These are phyloP conservation scores for Neurospora sp. DNA, from an alignment of 495 filamentous ascomycete species.

Conservation along the genomic window DNA sequence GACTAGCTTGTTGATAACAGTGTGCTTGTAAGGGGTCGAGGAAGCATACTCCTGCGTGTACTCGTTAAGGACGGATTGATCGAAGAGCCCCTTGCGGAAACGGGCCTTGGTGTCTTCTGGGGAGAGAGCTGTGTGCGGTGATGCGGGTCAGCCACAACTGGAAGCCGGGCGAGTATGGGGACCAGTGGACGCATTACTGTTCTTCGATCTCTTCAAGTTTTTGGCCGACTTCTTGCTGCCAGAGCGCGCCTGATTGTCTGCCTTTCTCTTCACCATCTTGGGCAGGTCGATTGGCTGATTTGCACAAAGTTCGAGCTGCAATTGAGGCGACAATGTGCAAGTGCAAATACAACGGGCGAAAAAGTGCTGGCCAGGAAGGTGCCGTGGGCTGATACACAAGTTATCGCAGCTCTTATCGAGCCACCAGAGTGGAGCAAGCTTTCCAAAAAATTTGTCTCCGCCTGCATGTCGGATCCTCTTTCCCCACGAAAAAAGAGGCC, in stretches of 20 bases:
- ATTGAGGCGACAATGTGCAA: neutral
- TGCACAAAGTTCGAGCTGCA: neutral
- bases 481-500: neutral
- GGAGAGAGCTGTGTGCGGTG: constrained; percentile 25
- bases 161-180: constrained; percentile 3
- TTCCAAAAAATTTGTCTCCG: neutral
- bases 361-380: neutral
- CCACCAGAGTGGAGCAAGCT: neutral
- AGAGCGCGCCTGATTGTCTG: constrained; percentile 18
- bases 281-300: constrained; percentile 14
- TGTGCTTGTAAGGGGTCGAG: constrained; percentile 81
- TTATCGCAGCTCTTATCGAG: neutral
- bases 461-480: neutral
- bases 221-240: constrained; percentile 27
- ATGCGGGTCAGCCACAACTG: constrained; percentile 10
- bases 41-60: constrained; percentile 61
- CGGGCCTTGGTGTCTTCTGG: constrained; percentile 36
- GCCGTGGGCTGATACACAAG: neutral
- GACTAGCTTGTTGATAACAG: constrained; percentile 74
- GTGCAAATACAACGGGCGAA: neutral
- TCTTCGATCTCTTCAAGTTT: constrained; percentile 30
- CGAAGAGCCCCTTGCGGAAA: constrained; percentile 73
- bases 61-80: constrained; percentile 49
- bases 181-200: constrained; percentile 19
- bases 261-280: constrained; percentile 40